Percentiles rank a stretch among this genome's conserved stretches.
phyloP scores from a whole-genome alignment of 2,329 filamentous ascomycete genomes.

The Knoxdaviesia capensis region DNA sequence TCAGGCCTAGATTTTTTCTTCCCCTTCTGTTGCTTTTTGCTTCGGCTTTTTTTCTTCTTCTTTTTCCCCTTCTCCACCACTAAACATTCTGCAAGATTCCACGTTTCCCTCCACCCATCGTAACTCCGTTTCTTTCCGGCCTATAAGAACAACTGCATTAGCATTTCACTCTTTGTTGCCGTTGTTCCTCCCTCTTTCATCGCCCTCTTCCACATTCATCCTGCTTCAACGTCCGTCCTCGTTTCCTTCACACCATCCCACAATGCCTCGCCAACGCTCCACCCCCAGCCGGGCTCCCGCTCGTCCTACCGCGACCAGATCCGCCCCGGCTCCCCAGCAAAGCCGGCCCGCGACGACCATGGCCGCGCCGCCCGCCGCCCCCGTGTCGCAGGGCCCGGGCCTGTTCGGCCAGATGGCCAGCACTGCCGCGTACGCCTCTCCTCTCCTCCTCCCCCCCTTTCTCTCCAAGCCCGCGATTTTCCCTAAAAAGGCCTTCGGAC shows the following conservation, averaged over 20 bases:
- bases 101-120: too few species aligned
- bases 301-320: conserved; percentile 37
- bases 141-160: too few species aligned
- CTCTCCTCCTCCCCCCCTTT: neutral
- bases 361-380: conserved; percentile 23
- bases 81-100: neutral
- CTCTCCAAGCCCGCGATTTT: neutral
- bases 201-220: conserved; percentile 2
- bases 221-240: conserved; percentile 3
- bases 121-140: too few species aligned
- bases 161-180: too few species aligned
- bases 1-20: neutral
- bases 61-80: conserved; percentile 5
- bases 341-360: conserved; percentile 51
- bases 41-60: neutral
- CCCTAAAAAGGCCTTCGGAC: conserved; percentile 5
- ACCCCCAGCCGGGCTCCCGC: conserved; percentile 34
- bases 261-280: conserved; percentile 64
- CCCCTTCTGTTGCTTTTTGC: neutral
- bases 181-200: too few species aligned
- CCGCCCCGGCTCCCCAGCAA: conserved; percentile 38
- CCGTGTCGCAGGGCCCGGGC: conserved; percentile 49
- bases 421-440: conserved; percentile 75
- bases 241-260: conserved; percentile 10
- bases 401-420: conserved; percentile 94